Evolutionary conservation across 495 filamentous ascomycete genomes (phyloP).

Genomic region (Evernia prunastri): DNA sequence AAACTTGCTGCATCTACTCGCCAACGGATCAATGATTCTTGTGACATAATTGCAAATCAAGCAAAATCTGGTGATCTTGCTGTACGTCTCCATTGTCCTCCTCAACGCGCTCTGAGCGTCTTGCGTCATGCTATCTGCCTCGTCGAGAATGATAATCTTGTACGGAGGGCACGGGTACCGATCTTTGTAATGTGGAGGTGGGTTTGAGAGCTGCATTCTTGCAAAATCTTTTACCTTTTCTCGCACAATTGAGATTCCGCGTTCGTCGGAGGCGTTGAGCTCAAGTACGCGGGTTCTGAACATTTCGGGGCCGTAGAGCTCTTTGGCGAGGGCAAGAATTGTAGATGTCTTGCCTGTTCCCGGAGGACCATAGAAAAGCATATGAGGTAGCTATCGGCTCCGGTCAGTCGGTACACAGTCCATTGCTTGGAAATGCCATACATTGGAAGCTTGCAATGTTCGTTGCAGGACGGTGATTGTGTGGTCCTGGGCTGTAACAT

Average conservation of each 20-base stretch:
- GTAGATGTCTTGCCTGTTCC: constrained; percentile 99
- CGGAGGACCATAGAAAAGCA: constrained; percentile 98
- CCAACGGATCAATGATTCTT: constrained; percentile 92
- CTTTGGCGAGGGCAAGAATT: constrained; percentile 91
- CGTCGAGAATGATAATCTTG: constrained; percentile 97
- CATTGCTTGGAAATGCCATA: constrained; percentile 33
- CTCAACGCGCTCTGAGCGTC: constrained; percentile 90
- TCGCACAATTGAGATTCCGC: constrained; percentile 93
- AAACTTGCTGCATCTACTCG: constrained; percentile 91
- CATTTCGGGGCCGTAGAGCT: constrained; percentile 93
- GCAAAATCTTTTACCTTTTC: constrained; percentile 99
- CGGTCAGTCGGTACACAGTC: neutral
- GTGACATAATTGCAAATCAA: constrained; percentile 99
- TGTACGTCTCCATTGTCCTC: constrained; percentile 96
- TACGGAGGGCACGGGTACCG: constrained; percentile 92
- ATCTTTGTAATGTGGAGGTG: constrained; percentile 60
- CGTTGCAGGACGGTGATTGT: constrained; percentile 87
- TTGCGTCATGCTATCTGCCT: constrained; percentile 98
- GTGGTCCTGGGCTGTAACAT: constrained; percentile 97
- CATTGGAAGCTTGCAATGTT: constrained; percentile 90
- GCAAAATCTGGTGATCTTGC: constrained; percentile 93
- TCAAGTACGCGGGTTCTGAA: constrained; percentile 92
- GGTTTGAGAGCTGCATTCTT: constrained; percentile 82
- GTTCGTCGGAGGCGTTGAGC: constrained; percentile 98
- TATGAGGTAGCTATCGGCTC: constrained; percentile 72